phyloP scores from a whole-genome alignment of 2,329 filamentous ascomycete genomes.

The Epichloe uncinata region DNA sequence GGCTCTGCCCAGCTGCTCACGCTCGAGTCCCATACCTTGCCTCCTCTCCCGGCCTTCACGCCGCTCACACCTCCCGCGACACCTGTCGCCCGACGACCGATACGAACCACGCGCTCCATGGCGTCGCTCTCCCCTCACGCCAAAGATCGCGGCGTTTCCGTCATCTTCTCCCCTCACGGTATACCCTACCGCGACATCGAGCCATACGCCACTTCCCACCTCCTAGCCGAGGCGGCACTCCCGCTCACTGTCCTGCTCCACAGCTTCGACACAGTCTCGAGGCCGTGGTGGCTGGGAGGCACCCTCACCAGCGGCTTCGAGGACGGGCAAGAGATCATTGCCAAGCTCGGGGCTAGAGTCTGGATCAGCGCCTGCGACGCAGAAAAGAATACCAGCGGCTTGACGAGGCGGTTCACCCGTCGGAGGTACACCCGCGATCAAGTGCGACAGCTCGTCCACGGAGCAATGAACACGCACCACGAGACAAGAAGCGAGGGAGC shows the following conservation, averaged over 20 bases:
- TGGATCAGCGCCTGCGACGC: slow-evolving; percentile 33
- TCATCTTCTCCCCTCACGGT: slow-evolving; percentile 54
- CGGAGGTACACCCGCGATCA: slow-evolving; percentile 33
- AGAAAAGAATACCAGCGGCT: slow-evolving; percentile 37
- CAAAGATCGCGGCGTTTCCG: slow-evolving; percentile 36
- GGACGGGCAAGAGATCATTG: slow-evolving; percentile 34
- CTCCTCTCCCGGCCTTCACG: slow-evolving; percentile 9
- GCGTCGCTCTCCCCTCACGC: slow-evolving; percentile 20
- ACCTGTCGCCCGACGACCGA: slow-evolving; percentile 20
- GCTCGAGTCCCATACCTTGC: slow-evolving; percentile 1
- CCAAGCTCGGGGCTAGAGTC: slow-evolving; percentile 5
- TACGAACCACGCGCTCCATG: slow-evolving; percentile 23
- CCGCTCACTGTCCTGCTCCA: slow-evolving; percentile 53
- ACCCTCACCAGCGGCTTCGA: slow-evolving; percentile 43
- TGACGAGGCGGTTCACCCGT: slow-evolving; percentile 36
- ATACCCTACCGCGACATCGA: slow-evolving; percentile 39
- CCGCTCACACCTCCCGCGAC: slow-evolving; percentile 25
- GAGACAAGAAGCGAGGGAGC: not conserved
- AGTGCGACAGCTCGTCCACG: slow-evolving; percentile 23
- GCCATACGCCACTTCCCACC: slow-evolving; percentile 43
- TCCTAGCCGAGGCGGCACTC: slow-evolving; percentile 41
- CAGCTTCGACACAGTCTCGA: slow-evolving; percentile 45
- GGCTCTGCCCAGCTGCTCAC: not conserved
- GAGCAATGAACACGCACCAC: not conserved
- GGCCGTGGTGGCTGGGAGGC: slow-evolving; percentile 49